Percentiles rank a stretch among this genome's conserved stretches.
These are phyloP conservation scores for Hymenoscyphus salicellus DNA, from an alignment of 2,329 filamentous ascomycete genomes.

Conservation along the genomic window DNA sequence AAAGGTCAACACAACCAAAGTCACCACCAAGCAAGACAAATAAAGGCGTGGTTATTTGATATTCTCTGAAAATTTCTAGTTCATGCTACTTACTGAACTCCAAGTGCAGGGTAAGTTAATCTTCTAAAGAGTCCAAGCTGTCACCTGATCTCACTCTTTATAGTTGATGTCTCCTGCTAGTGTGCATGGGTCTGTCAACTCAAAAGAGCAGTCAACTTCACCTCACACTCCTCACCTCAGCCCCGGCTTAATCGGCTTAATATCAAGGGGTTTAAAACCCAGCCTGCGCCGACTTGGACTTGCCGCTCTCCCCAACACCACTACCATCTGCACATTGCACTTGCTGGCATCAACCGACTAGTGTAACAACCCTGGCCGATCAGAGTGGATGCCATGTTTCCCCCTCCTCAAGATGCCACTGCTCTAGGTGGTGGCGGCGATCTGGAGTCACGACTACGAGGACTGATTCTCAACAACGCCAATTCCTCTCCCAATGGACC, in stretches of 20 bases:
- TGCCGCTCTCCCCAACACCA: too few species aligned
- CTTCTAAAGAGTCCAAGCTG: neutral
- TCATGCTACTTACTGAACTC: neutral
- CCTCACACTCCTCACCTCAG: neutral
- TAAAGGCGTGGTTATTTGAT: neutral
- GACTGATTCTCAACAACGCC: conserved; percentile 57
- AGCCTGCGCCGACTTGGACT: too few species aligned
- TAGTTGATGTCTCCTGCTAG: neutral
- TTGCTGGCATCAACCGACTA: neutral
- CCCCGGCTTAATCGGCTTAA: neutral
- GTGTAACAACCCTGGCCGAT: neutral
- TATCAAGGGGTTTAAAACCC: too few species aligned
- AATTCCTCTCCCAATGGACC: conserved; percentile 23
- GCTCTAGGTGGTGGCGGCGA: conserved; percentile 16
- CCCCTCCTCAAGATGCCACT: conserved; percentile 15
- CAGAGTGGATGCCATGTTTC: conserved; percentile 22
- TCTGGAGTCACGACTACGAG: conserved; percentile 57
- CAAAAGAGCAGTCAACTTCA: neutral
- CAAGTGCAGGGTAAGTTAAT: neutral
- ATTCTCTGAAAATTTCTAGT: neutral
- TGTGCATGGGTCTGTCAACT: neutral
- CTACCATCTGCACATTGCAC: too few species aligned
- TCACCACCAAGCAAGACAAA: neutral
- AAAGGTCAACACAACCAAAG: neutral
- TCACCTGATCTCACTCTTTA: neutral